phyloP scores from a whole-genome alignment of 441 rosid genomes.

The Jatropha multifida region DNA sequence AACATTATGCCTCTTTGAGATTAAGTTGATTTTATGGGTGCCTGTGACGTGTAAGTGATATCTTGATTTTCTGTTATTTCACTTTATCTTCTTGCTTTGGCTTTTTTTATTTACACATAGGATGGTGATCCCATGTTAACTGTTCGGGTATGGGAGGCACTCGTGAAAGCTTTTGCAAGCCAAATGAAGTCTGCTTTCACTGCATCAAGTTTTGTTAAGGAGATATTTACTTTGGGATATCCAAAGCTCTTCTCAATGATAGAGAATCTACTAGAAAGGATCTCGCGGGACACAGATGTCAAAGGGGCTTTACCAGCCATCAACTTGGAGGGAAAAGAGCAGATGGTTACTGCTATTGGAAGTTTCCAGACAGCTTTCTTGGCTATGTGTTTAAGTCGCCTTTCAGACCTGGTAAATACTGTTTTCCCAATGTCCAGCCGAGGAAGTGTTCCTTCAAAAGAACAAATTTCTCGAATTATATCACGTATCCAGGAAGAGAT shows the following conservation, averaged over 20 bases:
- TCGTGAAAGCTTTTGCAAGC: conserved; percentile 82
- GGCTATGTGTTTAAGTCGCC: conserved; percentile 69
- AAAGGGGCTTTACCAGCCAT: conserved; percentile 91
- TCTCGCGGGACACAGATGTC: conserved; percentile 75
- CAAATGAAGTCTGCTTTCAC: conserved; percentile 97
- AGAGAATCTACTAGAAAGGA: conserved; percentile 86
- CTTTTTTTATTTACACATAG: conserved; percentile 38
- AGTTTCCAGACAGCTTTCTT: conserved; percentile 91
- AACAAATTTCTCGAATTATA: conserved; percentile 73
- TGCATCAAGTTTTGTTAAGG: conserved; percentile 97
- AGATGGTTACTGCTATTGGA: conserved; percentile 77
- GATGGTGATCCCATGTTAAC: conserved; percentile 84
- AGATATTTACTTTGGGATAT: conserved; percentile 84
- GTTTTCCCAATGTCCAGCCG: conserved; percentile 90
- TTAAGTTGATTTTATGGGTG: not conserved
- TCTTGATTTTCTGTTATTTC: conserved; percentile 11
- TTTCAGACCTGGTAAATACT: conserved; percentile 86
- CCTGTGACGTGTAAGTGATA: not conserved
- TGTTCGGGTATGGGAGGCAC: conserved; percentile 94
- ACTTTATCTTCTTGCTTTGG: conserved; percentile 21
- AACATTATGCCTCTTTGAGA: not conserved
- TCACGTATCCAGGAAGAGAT: conserved; percentile 89
- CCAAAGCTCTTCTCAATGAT: conserved; percentile 86
- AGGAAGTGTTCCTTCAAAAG: conserved; percentile 91
- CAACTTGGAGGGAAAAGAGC: conserved; percentile 66